Evolutionary conservation across 805 yeast genomes (phyloP), one percentile per base, ranked within the genome.

Genomic region (Candida koratica): DNA sequence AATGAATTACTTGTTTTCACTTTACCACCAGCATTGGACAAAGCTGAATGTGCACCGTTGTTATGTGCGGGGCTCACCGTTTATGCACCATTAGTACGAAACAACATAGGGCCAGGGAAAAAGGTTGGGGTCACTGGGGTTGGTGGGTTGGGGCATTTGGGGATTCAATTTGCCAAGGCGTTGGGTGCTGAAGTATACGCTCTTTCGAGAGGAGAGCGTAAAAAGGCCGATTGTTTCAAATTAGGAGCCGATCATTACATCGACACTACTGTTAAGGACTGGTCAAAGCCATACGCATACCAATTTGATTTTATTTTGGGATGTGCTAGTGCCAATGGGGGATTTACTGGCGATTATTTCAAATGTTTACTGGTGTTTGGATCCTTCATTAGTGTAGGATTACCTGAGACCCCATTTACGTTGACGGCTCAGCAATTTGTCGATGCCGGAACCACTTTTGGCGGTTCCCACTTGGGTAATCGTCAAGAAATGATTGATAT

Each of bases 131-230:
- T 79, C 37, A 68, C 72, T 38, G 84, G 84, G 37, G 67, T 79
- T 39, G 85, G 84, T 36, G 84, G 84, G 17, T 67, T 79, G 37
- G 84, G 84, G 32, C 81, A 77, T 60, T 64, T 77, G 67, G 80
- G 72, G 11, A 56, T 79, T 38, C 69, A 71, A 55, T 73, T 73
- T 43, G 79, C 83, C 24, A 62, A 64, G 42, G 83, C 83, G 4
- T 52, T 79, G 43, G 85, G 84, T 20, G 79, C 81, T 17, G 79
- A 76, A 40, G 81, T 77, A 14, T 64, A 63, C 36, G 77, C 78
- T n/a, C 59, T 79, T 45, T 73, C 81, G 5, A 70, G 83, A 48
- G 53, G 71, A 32, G 54, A 57, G 25, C 47, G 57, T 17, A 79
- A 79, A 61, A 71, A 64, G 46, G 72, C 56, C 12, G 77, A 73